These are phyloP conservation scores for Sarcocystis neurona DNA, from an alignment of 169 alveolate species.

Conservation along the genomic window DNA sequence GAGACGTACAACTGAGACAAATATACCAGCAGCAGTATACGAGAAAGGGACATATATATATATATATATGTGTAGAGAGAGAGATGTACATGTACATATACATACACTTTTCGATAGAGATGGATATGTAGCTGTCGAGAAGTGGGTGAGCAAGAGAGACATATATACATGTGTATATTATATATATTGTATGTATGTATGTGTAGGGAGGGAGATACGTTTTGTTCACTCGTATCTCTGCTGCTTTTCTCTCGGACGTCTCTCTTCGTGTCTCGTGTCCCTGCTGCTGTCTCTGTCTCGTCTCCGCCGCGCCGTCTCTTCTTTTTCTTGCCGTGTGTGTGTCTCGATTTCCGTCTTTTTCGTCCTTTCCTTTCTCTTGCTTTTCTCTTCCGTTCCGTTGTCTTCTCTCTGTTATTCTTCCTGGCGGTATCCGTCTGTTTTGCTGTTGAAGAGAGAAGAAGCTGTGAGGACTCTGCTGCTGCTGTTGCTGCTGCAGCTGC, in stretches of 20 bases:
- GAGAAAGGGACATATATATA: background rate
- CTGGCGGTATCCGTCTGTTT: too few species aligned
- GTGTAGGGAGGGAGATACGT: background rate
- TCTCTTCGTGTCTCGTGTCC: too few species aligned
- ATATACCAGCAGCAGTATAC: background rate
- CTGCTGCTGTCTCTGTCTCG: too few species aligned
- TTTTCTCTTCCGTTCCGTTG: too few species aligned
- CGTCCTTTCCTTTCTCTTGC: background rate
- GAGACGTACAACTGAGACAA: background rate
- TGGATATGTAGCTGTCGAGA: too few species aligned
- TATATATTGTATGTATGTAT: background rate
- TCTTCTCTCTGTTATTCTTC: too few species aligned
- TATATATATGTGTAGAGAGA: background rate
- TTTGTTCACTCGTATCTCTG: too few species aligned
- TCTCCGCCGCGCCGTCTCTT: background rate
- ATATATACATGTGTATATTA: background rate
- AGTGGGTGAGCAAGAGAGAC: too few species aligned
- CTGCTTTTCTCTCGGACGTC: too few species aligned
- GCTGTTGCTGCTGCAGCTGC: too few species aligned
- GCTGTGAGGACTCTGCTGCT: too few species aligned
- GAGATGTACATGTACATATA: background rate
- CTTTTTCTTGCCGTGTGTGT: background rate
- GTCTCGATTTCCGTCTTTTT: background rate
- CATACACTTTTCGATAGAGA: background rate
- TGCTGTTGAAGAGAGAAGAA: too few species aligned